A percentile compares a stretch with the other conserved stretches of the same genome.
phyloP scores from a whole-genome alignment of 495 filamentous ascomycete species.

The Haplographium delicatum region DNA sequence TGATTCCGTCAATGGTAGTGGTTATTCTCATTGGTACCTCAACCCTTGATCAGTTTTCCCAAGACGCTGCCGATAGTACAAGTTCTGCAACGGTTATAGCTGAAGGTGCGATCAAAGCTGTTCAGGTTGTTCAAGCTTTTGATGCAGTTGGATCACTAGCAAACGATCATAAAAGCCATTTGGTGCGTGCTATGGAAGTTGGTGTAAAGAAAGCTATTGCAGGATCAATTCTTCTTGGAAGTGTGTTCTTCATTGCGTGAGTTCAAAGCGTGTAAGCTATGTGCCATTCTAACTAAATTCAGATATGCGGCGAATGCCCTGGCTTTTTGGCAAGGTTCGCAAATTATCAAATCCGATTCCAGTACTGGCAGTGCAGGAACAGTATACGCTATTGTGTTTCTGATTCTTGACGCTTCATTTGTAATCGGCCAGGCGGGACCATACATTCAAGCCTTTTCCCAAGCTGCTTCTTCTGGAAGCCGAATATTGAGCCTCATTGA shows the following conservation, averaged over 20 bases:
- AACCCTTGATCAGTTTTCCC: slow-evolving; percentile 55
- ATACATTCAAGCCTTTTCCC: slow-evolving; percentile 52
- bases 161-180: slow-evolving; percentile 43
- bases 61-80: slow-evolving; percentile 44
- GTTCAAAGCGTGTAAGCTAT: slow-evolving; percentile 15
- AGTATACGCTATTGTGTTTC: slow-evolving; percentile 61
- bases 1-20: slow-evolving; percentile 50
- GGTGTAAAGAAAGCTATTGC: slow-evolving; percentile 55
- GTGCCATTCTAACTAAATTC: background rate
- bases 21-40: slow-evolving; percentile 43
- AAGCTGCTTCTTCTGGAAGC: slow-evolving; percentile 49
- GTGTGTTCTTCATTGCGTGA: slow-evolving; percentile 59
- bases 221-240: slow-evolving; percentile 56
- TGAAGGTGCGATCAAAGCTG: slow-evolving; percentile 42
- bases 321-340: slow-evolving; percentile 62
- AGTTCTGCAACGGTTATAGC: slow-evolving; percentile 42
- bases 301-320: slow-evolving; percentile 56
- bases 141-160: slow-evolving; percentile 37
- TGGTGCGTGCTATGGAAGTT: slow-evolving; percentile 35
- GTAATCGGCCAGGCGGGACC: slow-evolving; percentile 60
- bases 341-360: slow-evolving; percentile 45
- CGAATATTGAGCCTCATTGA: slow-evolving; percentile 46
- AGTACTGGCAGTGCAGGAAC: slow-evolving; percentile 42
- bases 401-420: slow-evolving; percentile 58
- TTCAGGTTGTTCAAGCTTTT: slow-evolving; percentile 50